Conservation (phyloP, 257 asterid genomes). For the Knoxia roxburghii region DNA sequence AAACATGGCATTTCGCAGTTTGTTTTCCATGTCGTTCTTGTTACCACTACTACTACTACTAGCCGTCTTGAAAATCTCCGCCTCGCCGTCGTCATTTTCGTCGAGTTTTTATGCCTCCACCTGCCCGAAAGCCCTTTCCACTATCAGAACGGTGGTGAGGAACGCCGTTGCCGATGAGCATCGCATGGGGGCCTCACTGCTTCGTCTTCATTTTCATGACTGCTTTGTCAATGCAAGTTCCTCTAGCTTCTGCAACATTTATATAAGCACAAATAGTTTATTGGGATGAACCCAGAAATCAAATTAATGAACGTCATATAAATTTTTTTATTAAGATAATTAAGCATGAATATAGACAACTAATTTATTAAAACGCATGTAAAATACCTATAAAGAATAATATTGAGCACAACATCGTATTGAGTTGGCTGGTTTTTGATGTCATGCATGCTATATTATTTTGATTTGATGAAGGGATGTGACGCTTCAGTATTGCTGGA, state of each 20-base stretch:
- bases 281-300: too few species aligned
- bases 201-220: constrained; percentile 70
- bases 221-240: constrained; percentile 61
- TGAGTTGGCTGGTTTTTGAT: too few species aligned
- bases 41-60: constrained; percentile 8
- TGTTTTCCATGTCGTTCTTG: neutral
- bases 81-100: constrained; percentile 25
- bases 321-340: too few species aligned
- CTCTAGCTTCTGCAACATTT: constrained; percentile 2
- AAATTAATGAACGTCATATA: too few species aligned
- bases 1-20: constrained; percentile 11
- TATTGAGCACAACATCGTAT: too few species aligned
- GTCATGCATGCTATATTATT: too few species aligned
- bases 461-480: constrained; percentile 40
- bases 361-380: too few species aligned
- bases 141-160: constrained; percentile 29
- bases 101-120: constrained; percentile 32
- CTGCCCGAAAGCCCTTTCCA: constrained; percentile 49
- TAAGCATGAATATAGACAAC: too few species aligned
- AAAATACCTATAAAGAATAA: too few species aligned
- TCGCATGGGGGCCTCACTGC: constrained; percentile 64
- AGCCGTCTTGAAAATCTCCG: constrained; percentile 6
- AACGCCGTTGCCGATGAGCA: constrained; percentile 41
- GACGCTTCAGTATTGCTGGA: constrained; percentile 61
- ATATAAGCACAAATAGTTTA: too few species aligned